Evolutionary conservation across 768 basidiomycete species (phyloP), one percentile per base, ranked within the genome.

Genomic region (Tylopilus sp.): DNA sequence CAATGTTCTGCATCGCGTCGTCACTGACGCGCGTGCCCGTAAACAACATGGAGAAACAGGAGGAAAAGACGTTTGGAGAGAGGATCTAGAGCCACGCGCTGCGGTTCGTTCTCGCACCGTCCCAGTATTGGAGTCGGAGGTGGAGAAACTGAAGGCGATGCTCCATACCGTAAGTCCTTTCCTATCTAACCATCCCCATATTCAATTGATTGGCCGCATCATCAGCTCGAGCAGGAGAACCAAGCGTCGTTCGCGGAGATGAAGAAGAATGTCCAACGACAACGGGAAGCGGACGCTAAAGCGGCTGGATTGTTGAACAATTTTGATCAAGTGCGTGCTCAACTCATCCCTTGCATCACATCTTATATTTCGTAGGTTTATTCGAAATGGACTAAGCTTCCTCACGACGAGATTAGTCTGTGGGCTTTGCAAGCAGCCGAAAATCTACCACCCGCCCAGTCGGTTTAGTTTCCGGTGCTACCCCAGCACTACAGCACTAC

Each of bases 1-100:
- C 28, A 88, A 91, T 63, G 75, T 74, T 4, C 73, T 91, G 12
- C 87, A 91, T 53, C 74, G 75, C 11, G 78, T 88, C 13, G 81
- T 91, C 1, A 80, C 74, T 11, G 87, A 88, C 28, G 88, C 87
- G 8, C 56, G 83, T 64, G 61, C 77, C 21, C 80, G 83, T 47
- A 75, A 74, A 31, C 72, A 73, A 41, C 74, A 75, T 7, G 75
- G 66, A 4, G 68, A 68, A 23, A 61, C 52, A n/a, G 57, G 66
- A 12, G 73, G 73, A 0, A 77, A 75, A 13, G 85, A 89, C 62
- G 59, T 77, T 1, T 91, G 88, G 88, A 79, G 70, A 52, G 79
- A 82, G 44, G 73, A 82, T 50, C 67, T 91, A 26, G 77, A 80
- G 40, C 85, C 90, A 2, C 78, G 73, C 13, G 75, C 74, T 25